Percentiles rank a stretch among this genome's conserved stretches.
These are phyloP conservation scores for Sedum album DNA, from an alignment of 164 flowering plant species.

Conservation along the genomic window DNA sequence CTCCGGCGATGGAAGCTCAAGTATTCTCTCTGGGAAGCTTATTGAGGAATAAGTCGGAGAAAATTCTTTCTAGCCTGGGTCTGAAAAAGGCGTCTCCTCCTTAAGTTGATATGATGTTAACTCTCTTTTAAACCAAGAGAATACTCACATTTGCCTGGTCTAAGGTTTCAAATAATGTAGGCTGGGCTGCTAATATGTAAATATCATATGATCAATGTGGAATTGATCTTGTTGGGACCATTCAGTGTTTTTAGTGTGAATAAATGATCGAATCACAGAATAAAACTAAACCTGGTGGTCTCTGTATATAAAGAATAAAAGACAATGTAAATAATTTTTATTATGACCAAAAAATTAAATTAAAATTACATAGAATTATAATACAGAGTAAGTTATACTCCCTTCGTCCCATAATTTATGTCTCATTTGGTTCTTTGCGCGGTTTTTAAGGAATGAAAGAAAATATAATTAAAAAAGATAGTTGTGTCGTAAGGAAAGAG, in stretches of 20 bases:
- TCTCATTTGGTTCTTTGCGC: too few relatives aligned
- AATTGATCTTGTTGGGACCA: not conserved
- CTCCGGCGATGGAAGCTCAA: constrained; percentile 40
- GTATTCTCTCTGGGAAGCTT: constrained; percentile 63
- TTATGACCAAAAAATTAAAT: too few relatives aligned
- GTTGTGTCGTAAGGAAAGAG: too few relatives aligned
- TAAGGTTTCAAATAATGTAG: not conserved
- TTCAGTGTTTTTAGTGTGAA: not conserved
- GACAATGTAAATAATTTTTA: too few relatives aligned
- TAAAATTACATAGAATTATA: too few relatives aligned
- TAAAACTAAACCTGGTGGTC: too few relatives aligned
- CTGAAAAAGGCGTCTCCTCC: constrained; percentile 59
- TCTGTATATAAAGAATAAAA: too few relatives aligned
- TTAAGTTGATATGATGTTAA: not conserved
- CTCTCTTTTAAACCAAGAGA: not conserved
- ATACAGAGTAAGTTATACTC: too few relatives aligned
- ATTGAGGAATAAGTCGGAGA: constrained; percentile 72
- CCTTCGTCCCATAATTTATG: too few relatives aligned
- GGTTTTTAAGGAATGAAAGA: too few relatives aligned
- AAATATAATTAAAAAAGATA: too few relatives aligned
- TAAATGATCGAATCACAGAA: not conserved
- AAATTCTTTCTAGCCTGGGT: constrained; percentile 70
- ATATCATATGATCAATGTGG: not conserved
- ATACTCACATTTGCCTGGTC: not conserved
- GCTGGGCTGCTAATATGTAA: not conserved